phyloP scores from a whole-genome alignment of 352 stramenopile genomes.

The Phytophthora foliorum region DNA sequence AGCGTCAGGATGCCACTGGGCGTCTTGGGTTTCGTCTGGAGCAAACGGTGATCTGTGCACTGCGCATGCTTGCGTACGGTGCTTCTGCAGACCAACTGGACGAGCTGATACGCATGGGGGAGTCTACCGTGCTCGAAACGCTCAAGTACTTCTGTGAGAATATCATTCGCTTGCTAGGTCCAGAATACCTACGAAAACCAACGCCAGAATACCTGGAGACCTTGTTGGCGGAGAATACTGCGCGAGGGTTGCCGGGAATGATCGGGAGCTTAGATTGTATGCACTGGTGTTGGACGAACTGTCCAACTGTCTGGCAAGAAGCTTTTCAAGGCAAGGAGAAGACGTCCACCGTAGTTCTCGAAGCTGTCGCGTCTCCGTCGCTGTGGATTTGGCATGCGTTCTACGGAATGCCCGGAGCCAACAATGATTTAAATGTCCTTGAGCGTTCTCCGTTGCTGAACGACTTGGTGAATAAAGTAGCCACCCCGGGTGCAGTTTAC shows the following conservation, averaged over 20 bases:
- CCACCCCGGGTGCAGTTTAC: not conserved
- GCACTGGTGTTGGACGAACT: conserved; percentile 6
- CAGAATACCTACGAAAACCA: conserved; percentile 8
- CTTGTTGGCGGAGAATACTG: conserved; percentile 3
- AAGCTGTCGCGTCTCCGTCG: not conserved
- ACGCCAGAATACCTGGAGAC: not conserved
- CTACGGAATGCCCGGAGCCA: not conserved
- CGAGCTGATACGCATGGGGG: conserved; percentile 1
- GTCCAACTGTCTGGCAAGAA: not conserved
- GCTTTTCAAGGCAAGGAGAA: not conserved
- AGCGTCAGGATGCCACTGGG: no score
- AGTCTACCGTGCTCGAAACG: not conserved
- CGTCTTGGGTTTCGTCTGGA: no score
- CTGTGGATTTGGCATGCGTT: conserved; percentile 6
- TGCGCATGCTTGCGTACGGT: conserved; percentile 4
- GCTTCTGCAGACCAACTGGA: not conserved
- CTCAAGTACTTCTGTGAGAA: not conserved
- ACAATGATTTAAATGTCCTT: conserved; percentile 4
- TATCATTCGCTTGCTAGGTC: not conserved
- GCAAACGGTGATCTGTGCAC: not conserved
- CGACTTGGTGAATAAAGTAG: not conserved
- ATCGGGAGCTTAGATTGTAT: conserved; percentile 2
- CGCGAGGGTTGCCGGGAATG: not conserved
- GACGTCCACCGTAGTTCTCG: not conserved
- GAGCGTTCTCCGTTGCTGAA: not conserved